These are phyloP conservation scores for Berkeleyomyces basicola DNA, from an alignment of 2,329 filamentous ascomycete species.

Conservation along the genomic window DNA sequence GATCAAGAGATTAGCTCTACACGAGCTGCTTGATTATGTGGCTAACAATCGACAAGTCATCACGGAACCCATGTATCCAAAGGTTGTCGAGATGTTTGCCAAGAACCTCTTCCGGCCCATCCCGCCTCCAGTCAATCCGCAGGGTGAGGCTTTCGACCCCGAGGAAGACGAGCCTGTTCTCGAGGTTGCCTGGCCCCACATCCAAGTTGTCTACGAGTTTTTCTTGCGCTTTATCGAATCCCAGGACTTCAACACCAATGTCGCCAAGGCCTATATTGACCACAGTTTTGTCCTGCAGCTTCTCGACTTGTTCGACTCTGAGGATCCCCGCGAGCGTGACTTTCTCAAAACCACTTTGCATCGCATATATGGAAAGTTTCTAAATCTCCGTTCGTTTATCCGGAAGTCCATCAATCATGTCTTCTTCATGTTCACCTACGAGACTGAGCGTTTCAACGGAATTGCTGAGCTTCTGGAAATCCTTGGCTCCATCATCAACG, in stretches of 20 bases:
- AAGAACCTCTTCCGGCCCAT: constrained; percentile 98
- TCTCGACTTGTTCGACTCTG: constrained; percentile 94
- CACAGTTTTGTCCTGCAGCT: constrained; percentile 93
- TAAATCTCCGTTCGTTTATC: constrained; percentile 94
- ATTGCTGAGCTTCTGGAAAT: constrained; percentile 96
- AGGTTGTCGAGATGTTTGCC: constrained; percentile 96
- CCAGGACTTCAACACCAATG: constrained; percentile 99
- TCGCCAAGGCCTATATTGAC: constrained; percentile 96
- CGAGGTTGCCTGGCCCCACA: constrained; percentile 97
- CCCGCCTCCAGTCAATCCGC: constrained; percentile 89
- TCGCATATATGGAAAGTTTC: constrained; percentile 96
- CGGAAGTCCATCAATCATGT: constrained; percentile 98
- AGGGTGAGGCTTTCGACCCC: constrained; percentile 94
- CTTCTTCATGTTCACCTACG: constrained; percentile 98
- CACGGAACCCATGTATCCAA: constrained; percentile 96
- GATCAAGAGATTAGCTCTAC: constrained; percentile 90
- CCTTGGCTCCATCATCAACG: constrained; percentile 95
- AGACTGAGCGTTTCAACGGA: constrained; percentile 95
- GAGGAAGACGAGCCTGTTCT: constrained; percentile 97
- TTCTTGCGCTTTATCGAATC: constrained; percentile 98
- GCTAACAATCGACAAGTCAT: constrained; percentile 98
- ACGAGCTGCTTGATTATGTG: constrained; percentile 94
- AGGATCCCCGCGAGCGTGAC: constrained; percentile 89
- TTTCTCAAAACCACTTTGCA: constrained; percentile 97
- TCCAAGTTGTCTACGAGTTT: constrained; percentile 98